These are phyloP conservation scores for Prunus davidiana DNA, from an alignment of 306 rosid genomes.

Conservation along the genomic window DNA sequence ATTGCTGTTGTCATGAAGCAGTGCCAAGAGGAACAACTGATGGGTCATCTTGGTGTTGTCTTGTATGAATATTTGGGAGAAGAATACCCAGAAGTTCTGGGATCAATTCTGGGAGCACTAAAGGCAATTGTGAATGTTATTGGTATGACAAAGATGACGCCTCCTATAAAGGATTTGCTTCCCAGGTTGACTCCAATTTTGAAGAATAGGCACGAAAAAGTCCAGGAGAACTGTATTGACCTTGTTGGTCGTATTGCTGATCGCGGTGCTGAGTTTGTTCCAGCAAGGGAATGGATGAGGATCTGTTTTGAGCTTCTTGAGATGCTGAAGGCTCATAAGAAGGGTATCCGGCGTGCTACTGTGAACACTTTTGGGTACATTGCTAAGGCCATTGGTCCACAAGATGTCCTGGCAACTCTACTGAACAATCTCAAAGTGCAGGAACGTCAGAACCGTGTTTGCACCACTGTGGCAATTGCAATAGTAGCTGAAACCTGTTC, in stretches of 20 bases:
- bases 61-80: constrained; percentile 94
- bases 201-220: constrained; percentile 96
- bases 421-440: constrained; percentile 88
- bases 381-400: constrained; percentile 96
- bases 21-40: constrained; percentile 93
- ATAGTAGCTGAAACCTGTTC: constrained; percentile 97
- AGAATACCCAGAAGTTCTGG: constrained; percentile 93
- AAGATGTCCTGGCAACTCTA: constrained; percentile 83
- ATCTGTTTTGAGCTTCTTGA: constrained; percentile 96
- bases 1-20: constrained; percentile 97
- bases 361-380: constrained; percentile 91
- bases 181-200: constrained; percentile 92
- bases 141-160: constrained; percentile 99
- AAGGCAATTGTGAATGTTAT: constrained; percentile 96
- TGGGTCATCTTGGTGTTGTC: constrained; percentile 99
- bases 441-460: constrained; percentile 95
- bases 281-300: constrained; percentile 98
- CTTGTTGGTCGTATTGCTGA: constrained; percentile 97
- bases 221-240: constrained; percentile 94
- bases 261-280: constrained; percentile 96
- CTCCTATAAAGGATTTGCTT: constrained; percentile 93
- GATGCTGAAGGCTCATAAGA: constrained; percentile 98
- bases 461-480: constrained; percentile 93
- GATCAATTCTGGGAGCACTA: constrained; percentile 90
- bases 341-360: constrained; percentile 88